Conservation (phyloP, 208 protist genomes). For the Leptomonas seymouri region DNA sequence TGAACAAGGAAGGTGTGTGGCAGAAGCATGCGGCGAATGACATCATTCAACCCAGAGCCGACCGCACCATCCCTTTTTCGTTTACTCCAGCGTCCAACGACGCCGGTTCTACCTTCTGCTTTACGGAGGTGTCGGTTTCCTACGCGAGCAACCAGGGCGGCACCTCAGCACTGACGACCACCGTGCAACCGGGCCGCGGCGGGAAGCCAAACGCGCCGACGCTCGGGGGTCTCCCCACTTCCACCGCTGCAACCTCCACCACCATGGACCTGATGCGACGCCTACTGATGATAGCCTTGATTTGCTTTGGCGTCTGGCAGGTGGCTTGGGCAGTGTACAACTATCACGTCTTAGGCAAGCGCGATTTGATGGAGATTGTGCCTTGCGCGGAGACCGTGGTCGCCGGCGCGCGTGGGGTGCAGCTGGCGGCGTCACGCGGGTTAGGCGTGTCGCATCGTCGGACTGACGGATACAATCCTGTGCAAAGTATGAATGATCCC, state of each 20-base stretch:
- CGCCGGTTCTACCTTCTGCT: slow-evolving; percentile 11
- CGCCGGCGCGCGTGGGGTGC: slow-evolving; percentile 24
- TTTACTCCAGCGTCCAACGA: slow-evolving; percentile 7
- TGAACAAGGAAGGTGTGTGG: slow-evolving; percentile 14
- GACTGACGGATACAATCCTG: slow-evolving; percentile 26
- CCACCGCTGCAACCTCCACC: not conserved
- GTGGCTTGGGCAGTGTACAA: slow-evolving; percentile 56
- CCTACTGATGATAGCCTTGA: slow-evolving; percentile 30
- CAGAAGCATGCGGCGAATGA: slow-evolving; percentile 25
- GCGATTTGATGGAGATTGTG: slow-evolving; percentile 74
- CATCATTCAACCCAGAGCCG: slow-evolving; percentile 18
- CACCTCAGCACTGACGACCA: not conserved
- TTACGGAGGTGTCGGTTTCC: slow-evolving; percentile 21
- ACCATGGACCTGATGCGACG: slow-evolving; percentile 21
- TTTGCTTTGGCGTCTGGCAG: slow-evolving; percentile 54
- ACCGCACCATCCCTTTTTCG: slow-evolving; percentile 25
- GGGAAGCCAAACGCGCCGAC: not conserved
- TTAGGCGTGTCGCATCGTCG: slow-evolving; percentile 7
- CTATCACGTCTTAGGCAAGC: slow-evolving; percentile 53
- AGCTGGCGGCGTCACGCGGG: slow-evolving; percentile 20
- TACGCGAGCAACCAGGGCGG: slow-evolving; percentile 16
- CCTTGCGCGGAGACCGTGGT: slow-evolving; percentile 55
- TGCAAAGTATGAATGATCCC: slow-evolving; percentile 26
- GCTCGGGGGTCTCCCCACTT: not conserved
- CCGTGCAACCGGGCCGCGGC: not conserved